A percentile compares a stretch with the other conserved stretches of the same genome.
Conservation (phyloP, 2,329 filamentous ascomycete species). For the Orbilia oligospora region DNA sequence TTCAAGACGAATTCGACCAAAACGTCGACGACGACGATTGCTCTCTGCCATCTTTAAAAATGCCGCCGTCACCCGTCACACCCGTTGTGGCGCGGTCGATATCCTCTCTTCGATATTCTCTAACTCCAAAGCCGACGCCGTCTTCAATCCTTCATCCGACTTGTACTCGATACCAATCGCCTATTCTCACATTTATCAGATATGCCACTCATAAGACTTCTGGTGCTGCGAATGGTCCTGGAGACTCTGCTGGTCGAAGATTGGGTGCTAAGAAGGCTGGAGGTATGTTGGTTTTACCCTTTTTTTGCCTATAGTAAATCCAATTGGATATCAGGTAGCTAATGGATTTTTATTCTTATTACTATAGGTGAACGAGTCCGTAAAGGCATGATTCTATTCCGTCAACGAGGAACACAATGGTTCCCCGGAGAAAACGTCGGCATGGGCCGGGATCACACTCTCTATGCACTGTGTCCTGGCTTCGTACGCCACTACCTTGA, state of each 20-base stretch:
- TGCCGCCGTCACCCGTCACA: constrained; percentile 41
- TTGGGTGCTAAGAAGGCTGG: constrained; percentile 93
- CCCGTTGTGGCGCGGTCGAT: constrained; percentile 49
- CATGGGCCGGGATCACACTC: constrained; percentile 96
- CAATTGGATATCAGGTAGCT: not conserved
- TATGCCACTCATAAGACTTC: constrained; percentile 77
- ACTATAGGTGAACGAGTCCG: constrained; percentile 87
- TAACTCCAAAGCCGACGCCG: constrained; percentile 14
- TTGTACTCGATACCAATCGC: constrained; percentile 42
- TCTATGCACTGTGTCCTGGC: constrained; percentile 85
- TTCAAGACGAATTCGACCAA: constrained; percentile 14
- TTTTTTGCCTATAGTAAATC: not conserved
- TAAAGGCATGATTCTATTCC: constrained; percentile 97
- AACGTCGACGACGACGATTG: constrained; percentile 6
- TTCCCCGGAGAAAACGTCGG: constrained; percentile 94
- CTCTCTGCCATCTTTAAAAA: constrained; percentile 1
- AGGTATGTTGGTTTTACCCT: constrained; percentile 71
- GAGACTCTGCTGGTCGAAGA: constrained; percentile 83
- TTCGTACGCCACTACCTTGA: constrained; percentile 99
- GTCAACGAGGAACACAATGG: constrained; percentile 94
- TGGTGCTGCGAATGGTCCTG: constrained; percentile 78
- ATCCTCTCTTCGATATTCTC: constrained; percentile 40
- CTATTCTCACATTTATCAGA: constrained; percentile 70
- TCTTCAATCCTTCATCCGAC: constrained; percentile 34
- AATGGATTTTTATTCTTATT: too few relatives aligned